Evolutionary conservation across 2,329 filamentous ascomycete genomes (phyloP).

Genomic region (Seiridium cupressi): DNA sequence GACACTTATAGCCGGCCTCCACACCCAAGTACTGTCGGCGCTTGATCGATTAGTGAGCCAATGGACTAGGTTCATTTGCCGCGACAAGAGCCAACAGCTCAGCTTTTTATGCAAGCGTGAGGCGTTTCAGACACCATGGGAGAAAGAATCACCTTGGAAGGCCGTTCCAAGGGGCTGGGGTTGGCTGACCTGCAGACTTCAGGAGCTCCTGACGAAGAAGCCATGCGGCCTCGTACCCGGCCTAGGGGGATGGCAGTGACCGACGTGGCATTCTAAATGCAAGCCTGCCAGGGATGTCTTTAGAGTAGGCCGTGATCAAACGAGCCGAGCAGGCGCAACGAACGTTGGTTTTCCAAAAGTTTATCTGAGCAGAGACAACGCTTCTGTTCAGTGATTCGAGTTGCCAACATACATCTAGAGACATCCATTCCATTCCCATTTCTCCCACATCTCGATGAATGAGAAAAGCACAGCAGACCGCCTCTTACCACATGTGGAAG

Average conservation of each 20-base stretch:
- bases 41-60: conserved; percentile 6
- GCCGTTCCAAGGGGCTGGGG: background rate
- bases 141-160: background rate
- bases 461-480: too few relatives aligned
- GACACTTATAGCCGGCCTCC: conserved; percentile 3
- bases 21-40: background rate
- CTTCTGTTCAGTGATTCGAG: too few relatives aligned
- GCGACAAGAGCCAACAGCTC: conserved; percentile 4
- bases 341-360: too few relatives aligned
- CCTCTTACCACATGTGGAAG: too few relatives aligned
- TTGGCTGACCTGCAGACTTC: background rate
- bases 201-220: background rate
- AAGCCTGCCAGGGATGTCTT: background rate
- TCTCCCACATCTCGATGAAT: too few relatives aligned
- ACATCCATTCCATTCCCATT: too few relatives aligned
- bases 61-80: background rate
- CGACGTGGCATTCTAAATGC: too few relatives aligned
- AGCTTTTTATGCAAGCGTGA: background rate
- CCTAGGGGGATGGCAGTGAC: background rate
- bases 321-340: background rate
- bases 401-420: too few relatives aligned
- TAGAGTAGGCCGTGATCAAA: background rate
- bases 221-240: background rate
- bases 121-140: background rate
- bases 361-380: too few relatives aligned